A percentile compares a stretch with the other conserved stretches of the same genome.
Evolutionary conservation across 257 asterid species (phyloP).

Genomic region (Ehretia macrophylla): DNA sequence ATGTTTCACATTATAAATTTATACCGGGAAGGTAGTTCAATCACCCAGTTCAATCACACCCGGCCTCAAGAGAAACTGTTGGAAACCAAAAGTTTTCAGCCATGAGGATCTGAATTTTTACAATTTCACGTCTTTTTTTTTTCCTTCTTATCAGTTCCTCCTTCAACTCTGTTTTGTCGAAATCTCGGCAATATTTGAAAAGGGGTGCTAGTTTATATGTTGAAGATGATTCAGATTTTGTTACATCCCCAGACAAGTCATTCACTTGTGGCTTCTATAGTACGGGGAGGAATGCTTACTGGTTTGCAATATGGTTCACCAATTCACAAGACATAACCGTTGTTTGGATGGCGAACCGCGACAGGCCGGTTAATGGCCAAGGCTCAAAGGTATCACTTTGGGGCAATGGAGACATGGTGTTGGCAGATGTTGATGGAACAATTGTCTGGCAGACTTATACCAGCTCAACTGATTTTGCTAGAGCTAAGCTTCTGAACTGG

Average conservation of each 20-base stretch:
- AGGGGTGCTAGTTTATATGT: conserved; percentile 39
- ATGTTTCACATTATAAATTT: no score
- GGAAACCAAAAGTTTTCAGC: background rate
- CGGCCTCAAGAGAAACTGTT: no score
- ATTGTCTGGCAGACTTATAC: conserved; percentile 18
- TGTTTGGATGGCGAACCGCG: conserved; percentile 51
- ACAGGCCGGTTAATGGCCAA: conserved; percentile 42
- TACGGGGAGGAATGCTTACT: background rate
- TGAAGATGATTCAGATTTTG: background rate
- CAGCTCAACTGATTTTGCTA: conserved; percentile 5
- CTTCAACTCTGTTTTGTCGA: background rate
- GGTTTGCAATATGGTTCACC: background rate
- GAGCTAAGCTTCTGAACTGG: no score
- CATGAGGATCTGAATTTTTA: background rate
- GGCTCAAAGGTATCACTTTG: conserved; percentile 21
- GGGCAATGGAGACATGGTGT: conserved; percentile 13
- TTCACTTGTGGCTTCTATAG: background rate
- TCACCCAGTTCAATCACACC: no score
- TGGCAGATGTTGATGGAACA: conserved; percentile 20
- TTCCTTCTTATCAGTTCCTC: background rate
- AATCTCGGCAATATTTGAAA: background rate
- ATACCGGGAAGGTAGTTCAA: no score
- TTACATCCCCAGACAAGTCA: background rate
- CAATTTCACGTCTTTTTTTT: no score
- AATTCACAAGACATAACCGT: conserved; percentile 43